These are phyloP conservation scores for Filobasidium wieringae DNA, from an alignment of 768 basidiomycete species.

Conservation along the genomic window DNA sequence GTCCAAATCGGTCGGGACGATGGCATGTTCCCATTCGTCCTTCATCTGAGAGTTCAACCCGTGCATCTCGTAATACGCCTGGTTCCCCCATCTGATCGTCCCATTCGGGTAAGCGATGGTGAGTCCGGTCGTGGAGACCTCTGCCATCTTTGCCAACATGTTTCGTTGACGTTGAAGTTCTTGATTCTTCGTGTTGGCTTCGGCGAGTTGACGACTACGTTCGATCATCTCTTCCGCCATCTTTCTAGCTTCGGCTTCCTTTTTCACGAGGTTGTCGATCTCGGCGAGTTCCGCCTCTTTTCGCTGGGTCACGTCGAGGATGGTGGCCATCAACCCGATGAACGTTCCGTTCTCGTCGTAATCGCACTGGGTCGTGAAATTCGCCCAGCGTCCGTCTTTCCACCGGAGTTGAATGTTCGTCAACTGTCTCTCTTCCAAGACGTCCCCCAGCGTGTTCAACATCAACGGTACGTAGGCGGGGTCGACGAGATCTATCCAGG, in stretches of 20 bases:
- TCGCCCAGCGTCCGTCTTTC: conserved; percentile 7
- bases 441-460: conserved; percentile 1
- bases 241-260: conserved; percentile 2
- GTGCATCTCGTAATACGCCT: conserved; percentile 7
- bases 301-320: conserved; percentile 6
- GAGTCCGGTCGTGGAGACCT: conserved; percentile 6
- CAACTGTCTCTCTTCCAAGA: neutral
- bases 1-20: neutral
- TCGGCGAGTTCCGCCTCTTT: conserved; percentile 8
- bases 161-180: conserved; percentile 2
- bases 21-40: neutral
- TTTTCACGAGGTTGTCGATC: neutral
- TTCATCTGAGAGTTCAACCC: neutral
- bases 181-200: neutral
- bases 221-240: neutral
- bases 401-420: conserved; percentile 4
- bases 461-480: neutral
- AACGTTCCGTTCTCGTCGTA: conserved; percentile 5
- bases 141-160: conserved; percentile 9
- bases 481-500: conserved; percentile 7
- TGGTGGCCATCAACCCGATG: neutral
- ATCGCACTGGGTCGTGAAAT: neutral
- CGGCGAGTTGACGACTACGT: conserved; percentile 2
- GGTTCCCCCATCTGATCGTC: conserved; percentile 6
- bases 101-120: conserved; percentile 4